phyloP scores from a whole-genome alignment of 2,329 filamentous ascomycete species.

The Fusarium redolens region DNA sequence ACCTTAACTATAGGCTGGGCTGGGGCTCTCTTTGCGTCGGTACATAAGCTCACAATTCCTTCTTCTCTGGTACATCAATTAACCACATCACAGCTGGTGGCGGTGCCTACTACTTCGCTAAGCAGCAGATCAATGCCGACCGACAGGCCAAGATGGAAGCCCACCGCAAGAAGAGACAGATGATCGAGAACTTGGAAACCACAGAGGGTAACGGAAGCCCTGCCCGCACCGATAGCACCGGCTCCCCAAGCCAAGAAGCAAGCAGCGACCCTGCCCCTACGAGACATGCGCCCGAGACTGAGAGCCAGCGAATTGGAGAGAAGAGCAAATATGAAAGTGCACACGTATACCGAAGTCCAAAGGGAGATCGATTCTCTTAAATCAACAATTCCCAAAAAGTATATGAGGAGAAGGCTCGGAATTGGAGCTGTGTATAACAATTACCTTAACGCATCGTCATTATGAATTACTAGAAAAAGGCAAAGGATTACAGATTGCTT shows the following conservation, averaged over 20 bases:
- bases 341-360: constrained; percentile 79
- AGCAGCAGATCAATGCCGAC: constrained; percentile 92
- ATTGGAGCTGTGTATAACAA: constrained; percentile 42
- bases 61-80: constrained; percentile 22
- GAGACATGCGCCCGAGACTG: constrained; percentile 79
- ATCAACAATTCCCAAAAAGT: not conserved
- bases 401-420: constrained; percentile 8
- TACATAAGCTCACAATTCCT: constrained; percentile 55
- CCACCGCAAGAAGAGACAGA: constrained; percentile 71
- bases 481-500: not conserved
- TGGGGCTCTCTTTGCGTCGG: constrained; percentile 91
- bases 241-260: constrained; percentile 77
- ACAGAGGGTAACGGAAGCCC: constrained; percentile 58
- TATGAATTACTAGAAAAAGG: constrained; percentile 20
- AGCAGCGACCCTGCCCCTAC: constrained; percentile 86
- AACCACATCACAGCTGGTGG: constrained; percentile 73
- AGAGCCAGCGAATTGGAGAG: constrained; percentile 73
- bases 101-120: constrained; percentile 95
- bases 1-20: constrained; percentile 72
- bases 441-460: constrained; percentile 20
- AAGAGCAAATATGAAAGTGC: constrained; percentile 92
- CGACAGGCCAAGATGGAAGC: constrained; percentile 78
- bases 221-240: constrained; percentile 67
- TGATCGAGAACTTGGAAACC: constrained; percentile 66
- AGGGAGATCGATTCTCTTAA: constrained; percentile 86